Evolutionary conservation across 441 rosid species (phyloP).

Genomic region (Viola pubescens): DNA sequence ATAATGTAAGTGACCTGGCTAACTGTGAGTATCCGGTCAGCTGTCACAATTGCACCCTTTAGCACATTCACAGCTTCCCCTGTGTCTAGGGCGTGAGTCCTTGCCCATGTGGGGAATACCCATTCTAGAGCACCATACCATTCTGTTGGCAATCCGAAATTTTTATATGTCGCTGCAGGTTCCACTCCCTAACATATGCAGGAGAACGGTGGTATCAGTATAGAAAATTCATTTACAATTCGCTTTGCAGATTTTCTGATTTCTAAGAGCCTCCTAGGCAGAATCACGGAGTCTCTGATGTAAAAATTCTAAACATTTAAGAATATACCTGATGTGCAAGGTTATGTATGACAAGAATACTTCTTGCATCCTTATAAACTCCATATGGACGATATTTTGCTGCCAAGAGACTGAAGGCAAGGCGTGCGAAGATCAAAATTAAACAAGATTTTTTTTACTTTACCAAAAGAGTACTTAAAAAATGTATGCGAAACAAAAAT

Average conservation of each 20-base stretch:
- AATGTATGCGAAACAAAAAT: not conserved
- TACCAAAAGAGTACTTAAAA: not conserved
- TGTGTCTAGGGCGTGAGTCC: constrained; percentile 97
- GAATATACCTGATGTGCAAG: constrained; percentile 84
- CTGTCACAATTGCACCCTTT: constrained; percentile 90
- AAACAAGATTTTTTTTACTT: not conserved
- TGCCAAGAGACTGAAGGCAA: constrained; percentile 71
- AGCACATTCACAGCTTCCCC: constrained; percentile 94
- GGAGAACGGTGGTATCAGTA: not conserved
- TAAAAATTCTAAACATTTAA: constrained; percentile 7
- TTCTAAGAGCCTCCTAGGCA: not conserved
- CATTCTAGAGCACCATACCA: constrained; percentile 93
- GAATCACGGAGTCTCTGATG: not conserved
- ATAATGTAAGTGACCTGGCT: constrained; percentile 57
- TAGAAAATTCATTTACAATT: too few relatives aligned
- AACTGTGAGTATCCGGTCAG: constrained; percentile 84
- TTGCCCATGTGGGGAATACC: constrained; percentile 97
- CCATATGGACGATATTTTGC: constrained; percentile 78
- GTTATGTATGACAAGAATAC: constrained; percentile 77
- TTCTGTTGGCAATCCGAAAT: constrained; percentile 69
- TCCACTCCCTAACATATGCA: constrained; percentile 72
- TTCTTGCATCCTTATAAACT: constrained; percentile 82
- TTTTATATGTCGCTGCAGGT: constrained; percentile 60
- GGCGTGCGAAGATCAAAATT: constrained; percentile 10
- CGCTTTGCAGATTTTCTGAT: not conserved